Conservation (phyloP, 1,284 basidiomycete species). For the Sanghuangporus weigelae region DNA sequence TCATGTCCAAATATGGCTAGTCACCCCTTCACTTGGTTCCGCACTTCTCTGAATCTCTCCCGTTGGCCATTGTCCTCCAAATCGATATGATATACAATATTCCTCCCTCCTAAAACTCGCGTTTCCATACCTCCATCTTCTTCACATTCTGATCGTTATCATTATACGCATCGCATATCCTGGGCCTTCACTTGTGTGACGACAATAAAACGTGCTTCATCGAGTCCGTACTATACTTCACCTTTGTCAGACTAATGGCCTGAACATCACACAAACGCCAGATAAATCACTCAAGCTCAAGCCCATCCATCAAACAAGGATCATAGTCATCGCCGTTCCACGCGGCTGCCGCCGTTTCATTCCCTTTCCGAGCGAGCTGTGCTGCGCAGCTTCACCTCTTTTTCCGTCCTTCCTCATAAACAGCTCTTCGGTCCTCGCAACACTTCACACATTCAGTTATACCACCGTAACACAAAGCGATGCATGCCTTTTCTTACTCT, state of each 20-base stretch:
- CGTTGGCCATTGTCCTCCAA: neutral
- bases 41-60: neutral
- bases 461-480: neutral
- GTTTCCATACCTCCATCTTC: neutral
- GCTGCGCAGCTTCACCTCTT: neutral
- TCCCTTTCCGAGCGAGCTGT: conserved; percentile 5
- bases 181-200: neutral
- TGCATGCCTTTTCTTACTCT: neutral
- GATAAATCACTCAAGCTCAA: neutral
- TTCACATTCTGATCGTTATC: neutral
- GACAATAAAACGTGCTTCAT: conserved; percentile 4
- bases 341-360: conserved; percentile 8
- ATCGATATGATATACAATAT: neutral
- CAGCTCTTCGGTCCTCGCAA: neutral
- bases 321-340: neutral
- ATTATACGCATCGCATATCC: neutral
- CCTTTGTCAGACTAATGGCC: neutral
- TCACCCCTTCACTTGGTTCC: conserved; percentile 1
- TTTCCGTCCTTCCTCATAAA: neutral
- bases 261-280: neutral
- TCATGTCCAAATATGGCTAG: neutral
- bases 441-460: neutral
- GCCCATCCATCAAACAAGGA: neutral
- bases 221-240: neutral
- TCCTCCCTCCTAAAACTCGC: neutral